Evolutionary conservation across 345 rosid genomes (phyloP).

Genomic region (Eucalyptus curtisii): DNA sequence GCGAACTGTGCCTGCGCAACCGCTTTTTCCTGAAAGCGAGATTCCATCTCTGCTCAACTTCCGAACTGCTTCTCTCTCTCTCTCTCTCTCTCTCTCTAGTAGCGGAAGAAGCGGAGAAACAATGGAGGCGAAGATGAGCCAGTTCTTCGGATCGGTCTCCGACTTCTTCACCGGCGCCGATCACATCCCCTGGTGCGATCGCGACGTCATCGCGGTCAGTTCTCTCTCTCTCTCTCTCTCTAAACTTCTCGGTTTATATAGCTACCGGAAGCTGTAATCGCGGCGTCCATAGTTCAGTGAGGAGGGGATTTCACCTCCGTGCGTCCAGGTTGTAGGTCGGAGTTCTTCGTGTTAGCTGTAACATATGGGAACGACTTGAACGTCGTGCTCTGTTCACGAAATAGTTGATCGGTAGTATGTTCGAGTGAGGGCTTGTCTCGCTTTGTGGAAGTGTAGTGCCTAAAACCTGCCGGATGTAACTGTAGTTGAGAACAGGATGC

Average conservation of each 20-base stretch:
- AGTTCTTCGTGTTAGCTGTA: neutral
- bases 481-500: neutral
- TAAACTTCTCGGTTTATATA: neutral
- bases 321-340: neutral
- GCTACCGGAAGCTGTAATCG: neutral
- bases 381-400: neutral
- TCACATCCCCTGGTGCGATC: constrained; percentile 67
- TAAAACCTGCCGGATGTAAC: neutral
- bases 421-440: neutral
- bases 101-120: neutral
- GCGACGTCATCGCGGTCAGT: constrained; percentile 53
- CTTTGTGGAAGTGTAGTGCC: neutral
- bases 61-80: neutral
- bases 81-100: neutral
- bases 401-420: neutral
- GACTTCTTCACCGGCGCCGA: constrained; percentile 57
- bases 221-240: neutral
- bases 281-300: neutral
- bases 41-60: neutral
- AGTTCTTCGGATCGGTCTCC: constrained; percentile 29
- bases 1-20: neutral
- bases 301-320: neutral
- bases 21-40: neutral
- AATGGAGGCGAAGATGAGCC: constrained; percentile 37
- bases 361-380: neutral